Evolutionary conservation across 192 early-diverging fungal genomes (phyloP).

Genomic region (Coemansia sp.): DNA sequence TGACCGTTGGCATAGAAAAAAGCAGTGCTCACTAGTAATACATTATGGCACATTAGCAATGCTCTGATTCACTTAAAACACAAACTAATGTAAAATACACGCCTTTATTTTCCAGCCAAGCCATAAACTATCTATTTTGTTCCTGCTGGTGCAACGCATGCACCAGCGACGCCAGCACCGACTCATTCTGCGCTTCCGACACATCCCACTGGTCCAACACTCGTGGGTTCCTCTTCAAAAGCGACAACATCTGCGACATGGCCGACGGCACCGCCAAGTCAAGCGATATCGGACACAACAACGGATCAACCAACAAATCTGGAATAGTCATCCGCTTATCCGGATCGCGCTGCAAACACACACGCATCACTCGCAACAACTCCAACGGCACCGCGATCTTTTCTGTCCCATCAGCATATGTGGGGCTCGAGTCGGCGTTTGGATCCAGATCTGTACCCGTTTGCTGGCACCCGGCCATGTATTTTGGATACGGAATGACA

Average conservation of each 20-base stretch:
- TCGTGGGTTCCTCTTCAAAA: slow-evolving; percentile 40
- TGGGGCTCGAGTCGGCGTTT: slow-evolving; percentile 13
- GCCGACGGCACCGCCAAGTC: slow-evolving; percentile 38
- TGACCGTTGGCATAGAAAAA: no score
- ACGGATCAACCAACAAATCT: slow-evolving; percentile 63
- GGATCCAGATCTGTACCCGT: slow-evolving; percentile 35
- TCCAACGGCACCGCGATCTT: slow-evolving; percentile 52
- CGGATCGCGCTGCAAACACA: slow-evolving; percentile 70
- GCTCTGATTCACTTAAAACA: no score
- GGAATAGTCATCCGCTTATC: slow-evolving; percentile 68
- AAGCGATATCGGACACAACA: slow-evolving; percentile 56
- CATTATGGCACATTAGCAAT: no score
- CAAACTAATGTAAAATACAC: no score
- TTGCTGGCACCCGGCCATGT: slow-evolving; percentile 46
- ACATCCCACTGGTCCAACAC: slow-evolving; percentile 52
- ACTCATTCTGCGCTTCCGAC: slow-evolving; percentile 44
- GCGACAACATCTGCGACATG: slow-evolving; percentile 43
- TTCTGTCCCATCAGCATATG: slow-evolving; percentile 16
- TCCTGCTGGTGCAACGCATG: slow-evolving; percentile 30
- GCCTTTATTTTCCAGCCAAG: no score
- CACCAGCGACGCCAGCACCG: slow-evolving; percentile 24
- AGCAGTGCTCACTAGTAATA: no score
- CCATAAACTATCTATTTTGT: slow-evolving; percentile 9
- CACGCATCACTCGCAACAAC: slow-evolving; percentile 62
- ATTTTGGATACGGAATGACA: slow-evolving; percentile 63